These are phyloP conservation scores for Blastocystis hominis DNA, from an alignment of 352 stramenopile species.

Conservation along the genomic window DNA sequence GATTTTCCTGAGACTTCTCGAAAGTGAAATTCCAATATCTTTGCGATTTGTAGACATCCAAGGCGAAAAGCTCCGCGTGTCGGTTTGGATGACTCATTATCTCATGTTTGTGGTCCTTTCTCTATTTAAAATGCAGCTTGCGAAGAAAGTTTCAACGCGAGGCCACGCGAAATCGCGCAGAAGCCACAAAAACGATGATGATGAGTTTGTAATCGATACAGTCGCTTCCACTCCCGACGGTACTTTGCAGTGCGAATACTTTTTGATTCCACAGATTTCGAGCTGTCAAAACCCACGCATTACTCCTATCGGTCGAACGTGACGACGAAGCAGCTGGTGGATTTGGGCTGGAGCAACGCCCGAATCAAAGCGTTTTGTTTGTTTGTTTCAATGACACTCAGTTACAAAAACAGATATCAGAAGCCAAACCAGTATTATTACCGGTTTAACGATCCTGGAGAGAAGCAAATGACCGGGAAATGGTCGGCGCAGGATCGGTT, in stretches of 20 bases:
- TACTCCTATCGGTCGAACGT: constrained; percentile 9
- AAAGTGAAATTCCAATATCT: not conserved
- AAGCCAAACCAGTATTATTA: constrained; percentile 62
- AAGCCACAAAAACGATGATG: not conserved
- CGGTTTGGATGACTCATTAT: constrained; percentile 1
- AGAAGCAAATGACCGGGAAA: constrained; percentile 59
- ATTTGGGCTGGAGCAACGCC: constrained; percentile 25
- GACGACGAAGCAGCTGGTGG: constrained; percentile 4
- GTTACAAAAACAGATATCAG: constrained; percentile 54
- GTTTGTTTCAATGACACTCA: not conserved
- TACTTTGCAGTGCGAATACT: too few relatives aligned
- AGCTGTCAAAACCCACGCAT: not conserved
- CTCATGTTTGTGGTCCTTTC: not conserved
- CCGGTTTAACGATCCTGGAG: constrained; percentile 59
- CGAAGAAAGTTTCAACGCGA: not conserved
- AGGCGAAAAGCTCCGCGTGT: not conserved
- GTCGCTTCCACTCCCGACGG: not conserved
- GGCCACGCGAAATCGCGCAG: not conserved
- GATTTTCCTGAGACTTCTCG: not conserved
- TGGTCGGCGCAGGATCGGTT: constrained; percentile 59
- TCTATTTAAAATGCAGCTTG: not conserved
- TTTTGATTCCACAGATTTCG: not conserved
- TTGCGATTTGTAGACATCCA: not conserved
- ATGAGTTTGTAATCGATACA: not conserved
- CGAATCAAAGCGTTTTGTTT: constrained; percentile 44